Percentiles rank a stretch among this genome's conserved stretches.
Evolutionary conservation across 2,329 filamentous ascomycete species (phyloP).

Genomic region (Alternaria arborescens): DNA sequence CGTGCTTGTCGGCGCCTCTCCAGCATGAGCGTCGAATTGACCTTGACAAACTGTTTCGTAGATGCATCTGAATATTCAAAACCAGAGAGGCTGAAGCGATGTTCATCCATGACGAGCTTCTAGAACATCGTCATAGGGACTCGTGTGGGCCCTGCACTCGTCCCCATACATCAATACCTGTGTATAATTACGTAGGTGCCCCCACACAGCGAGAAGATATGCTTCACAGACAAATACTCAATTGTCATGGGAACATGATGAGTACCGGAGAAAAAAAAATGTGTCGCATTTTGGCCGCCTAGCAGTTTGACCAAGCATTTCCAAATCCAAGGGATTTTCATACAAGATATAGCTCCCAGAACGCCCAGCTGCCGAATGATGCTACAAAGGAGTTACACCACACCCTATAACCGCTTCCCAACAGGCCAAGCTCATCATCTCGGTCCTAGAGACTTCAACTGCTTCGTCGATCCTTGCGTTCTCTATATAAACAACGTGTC

Average conservation of each 20-base stretch:
- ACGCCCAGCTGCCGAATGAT: slow-evolving; percentile 44
- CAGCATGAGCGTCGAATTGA: not conserved
- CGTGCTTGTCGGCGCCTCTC: not conserved
- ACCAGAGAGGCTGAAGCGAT: not conserved
- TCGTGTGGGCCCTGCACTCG: slow-evolving; percentile 25
- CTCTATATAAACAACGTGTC: slow-evolving; percentile 6
- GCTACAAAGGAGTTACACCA: slow-evolving; percentile 32
- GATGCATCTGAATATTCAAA: not conserved
- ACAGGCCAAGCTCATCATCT: slow-evolving; percentile 1
- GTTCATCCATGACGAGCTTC: slow-evolving; percentile 2
- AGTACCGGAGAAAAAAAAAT: not conserved
- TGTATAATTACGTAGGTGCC: slow-evolving; percentile 23
- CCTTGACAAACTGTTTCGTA: not conserved
- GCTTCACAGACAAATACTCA: slow-evolving; percentile 3
- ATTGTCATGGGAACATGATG: not conserved
- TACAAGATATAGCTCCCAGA: slow-evolving; percentile 21
- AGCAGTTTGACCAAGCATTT: slow-evolving; percentile 11
- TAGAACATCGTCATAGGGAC: slow-evolving; percentile 26
- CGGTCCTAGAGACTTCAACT: not conserved
- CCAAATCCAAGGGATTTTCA: slow-evolving; percentile 10
- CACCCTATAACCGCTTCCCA: slow-evolving; percentile 8
- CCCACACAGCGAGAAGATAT: slow-evolving; percentile 16
- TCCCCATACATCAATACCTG: slow-evolving; percentile 9
- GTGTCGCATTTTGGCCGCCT: slow-evolving; percentile 17
- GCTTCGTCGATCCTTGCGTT: not conserved